Evolutionary conservation across 352 stramenopile genomes (phyloP), one percentile per base, ranked within the genome.

Genomic region (Phytophthora pini): DNA sequence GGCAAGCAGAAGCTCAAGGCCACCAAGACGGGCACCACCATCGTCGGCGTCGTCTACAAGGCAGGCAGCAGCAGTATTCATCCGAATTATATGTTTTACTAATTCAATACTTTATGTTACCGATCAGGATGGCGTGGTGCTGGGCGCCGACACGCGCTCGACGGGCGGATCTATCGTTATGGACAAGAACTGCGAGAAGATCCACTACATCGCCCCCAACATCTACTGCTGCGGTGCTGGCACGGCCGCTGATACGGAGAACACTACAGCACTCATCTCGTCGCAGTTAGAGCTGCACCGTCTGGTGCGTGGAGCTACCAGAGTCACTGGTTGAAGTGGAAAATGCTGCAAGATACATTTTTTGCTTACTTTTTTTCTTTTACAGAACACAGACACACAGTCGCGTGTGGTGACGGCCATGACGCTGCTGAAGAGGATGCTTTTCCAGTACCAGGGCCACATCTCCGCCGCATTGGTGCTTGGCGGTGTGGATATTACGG

Each of bases 141-240:
- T 99, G 5, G 97, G 97, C 24, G 97, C 97, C 5, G 97, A 99
- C 75, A 99, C 97, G 62, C 95, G 97, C 65, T 98, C 97, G 17
- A 99, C 97, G 1, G 93, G 89, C 24, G 97, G 95, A 41, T 95
- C 82, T 31, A 97, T 98, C 47, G 84, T 99, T 12, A 98, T 98
- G 68, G 98, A 99, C 87, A 99, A 99, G 85, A 99, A 99, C 79
- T 99, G 98, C 64, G 95, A 99, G 74, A 99, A 99, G 84, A 99
- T 99, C 70, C 97, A 99, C 76, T 99, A 99, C 88, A 93, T 99
- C 55, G 97, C 97, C 11, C 96, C 96, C 47, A 99, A 99, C 78
- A 99, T 99, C 59, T 99, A 99, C 80, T 99, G 98, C 80, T 99
- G 97, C 60, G 97, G 98, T 40, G 96, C 97, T 5, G 97, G 97